phyloP scores from a whole-genome alignment of 495 filamentous ascomycete genomes.

The Daldinia vernicosa region DNA sequence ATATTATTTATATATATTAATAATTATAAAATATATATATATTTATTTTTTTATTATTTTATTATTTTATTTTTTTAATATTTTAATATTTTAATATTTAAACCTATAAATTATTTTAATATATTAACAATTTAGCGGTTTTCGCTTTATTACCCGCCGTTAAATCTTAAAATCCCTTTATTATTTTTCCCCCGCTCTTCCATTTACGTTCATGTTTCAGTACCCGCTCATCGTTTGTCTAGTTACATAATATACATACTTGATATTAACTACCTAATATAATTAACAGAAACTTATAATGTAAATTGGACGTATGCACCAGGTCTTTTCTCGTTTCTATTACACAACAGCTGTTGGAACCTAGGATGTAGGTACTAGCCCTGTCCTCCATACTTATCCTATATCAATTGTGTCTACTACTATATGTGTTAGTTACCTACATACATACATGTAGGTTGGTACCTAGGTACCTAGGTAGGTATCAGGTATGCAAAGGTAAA shows the following conservation, averaged over 20 bases:
- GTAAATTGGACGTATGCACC: no score
- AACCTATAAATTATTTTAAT: no score
- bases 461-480: background rate
- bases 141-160: no score
- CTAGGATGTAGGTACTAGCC: constrained; percentile 4
- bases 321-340: constrained; percentile 2
- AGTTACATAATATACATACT: background rate
- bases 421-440: background rate
- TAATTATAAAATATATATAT: no score
- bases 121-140: no score
- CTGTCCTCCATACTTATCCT: background rate
- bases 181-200: background rate
- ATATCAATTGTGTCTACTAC: background rate
- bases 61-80: no score
- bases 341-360: constrained; percentile 5
- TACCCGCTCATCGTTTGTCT: background rate
- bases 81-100: no score
- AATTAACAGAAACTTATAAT: no score
- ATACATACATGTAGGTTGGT: background rate
- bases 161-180: constrained; percentile 15
- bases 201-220: background rate
- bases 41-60: no score
- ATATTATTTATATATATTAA: no score
- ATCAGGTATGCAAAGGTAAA: background rate
- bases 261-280: no score